phyloP scores from a whole-genome alignment of 345 rosid species.

The Sisymbrium irio region DNA sequence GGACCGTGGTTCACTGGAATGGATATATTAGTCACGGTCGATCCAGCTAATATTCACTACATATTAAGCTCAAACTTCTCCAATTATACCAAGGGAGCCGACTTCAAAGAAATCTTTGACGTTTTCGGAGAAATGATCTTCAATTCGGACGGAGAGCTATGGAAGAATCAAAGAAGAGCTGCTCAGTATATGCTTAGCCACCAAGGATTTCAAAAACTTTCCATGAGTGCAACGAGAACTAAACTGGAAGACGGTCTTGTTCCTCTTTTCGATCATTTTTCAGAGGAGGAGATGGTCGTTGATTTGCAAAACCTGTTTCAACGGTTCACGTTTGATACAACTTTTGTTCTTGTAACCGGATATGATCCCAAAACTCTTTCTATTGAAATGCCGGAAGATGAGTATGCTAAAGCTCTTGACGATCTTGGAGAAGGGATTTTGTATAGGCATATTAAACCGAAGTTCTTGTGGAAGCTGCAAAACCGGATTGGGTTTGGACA shows the following conservation, averaged over 20 bases:
- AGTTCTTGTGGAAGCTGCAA: conserved; percentile 41
- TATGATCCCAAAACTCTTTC: conserved; percentile 44
- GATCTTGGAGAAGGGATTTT: conserved; percentile 27
- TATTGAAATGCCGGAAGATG: conserved; percentile 25
- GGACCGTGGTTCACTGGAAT: conserved; percentile 28
- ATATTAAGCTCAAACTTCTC: conserved; percentile 36
- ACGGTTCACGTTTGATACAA: conserved; percentile 43
- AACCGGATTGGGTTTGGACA: conserved; percentile 33
- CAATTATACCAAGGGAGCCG: conserved; percentile 32
- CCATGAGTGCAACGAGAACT: conserved; percentile 1
- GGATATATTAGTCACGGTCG: conserved; percentile 32
- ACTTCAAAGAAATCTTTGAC: conserved; percentile 33
- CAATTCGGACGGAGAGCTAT: conserved; percentile 34
- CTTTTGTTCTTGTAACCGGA: conserved; percentile 36
- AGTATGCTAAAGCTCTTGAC: conserved; percentile 38
- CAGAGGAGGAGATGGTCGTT: conserved; percentile 12
- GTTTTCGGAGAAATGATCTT: conserved; percentile 34
- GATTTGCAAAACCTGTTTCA: conserved; percentile 44
- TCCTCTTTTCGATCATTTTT: conserved; percentile 31
- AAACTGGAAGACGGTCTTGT: conserved; percentile 25
- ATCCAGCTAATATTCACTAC: conserved; percentile 34
- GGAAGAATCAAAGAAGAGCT: conserved; percentile 33
- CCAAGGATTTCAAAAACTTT: conserved; percentile 20
- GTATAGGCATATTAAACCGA: conserved; percentile 21
- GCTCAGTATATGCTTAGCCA: conserved; percentile 15